These are phyloP conservation scores for Coriolopsis trogii DNA, from an alignment of 1,284 basidiomycete species.

Conservation along the genomic window DNA sequence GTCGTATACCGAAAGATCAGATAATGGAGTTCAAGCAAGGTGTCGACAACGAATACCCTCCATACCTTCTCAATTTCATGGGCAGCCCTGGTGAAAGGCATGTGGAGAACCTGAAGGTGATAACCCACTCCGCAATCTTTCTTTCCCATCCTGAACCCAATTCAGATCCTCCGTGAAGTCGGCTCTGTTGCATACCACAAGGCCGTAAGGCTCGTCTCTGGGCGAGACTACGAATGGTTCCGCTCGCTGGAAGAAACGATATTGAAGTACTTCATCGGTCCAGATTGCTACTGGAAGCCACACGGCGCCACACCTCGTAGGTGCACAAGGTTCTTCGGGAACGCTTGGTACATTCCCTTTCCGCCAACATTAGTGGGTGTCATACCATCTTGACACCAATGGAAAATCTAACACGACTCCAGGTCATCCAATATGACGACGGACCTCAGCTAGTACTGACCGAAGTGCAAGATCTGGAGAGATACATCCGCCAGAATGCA, in stretches of 20 bases:
- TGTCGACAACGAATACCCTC: conserved; percentile 63
- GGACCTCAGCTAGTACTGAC: conserved; percentile 54
- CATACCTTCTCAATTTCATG: conserved; percentile 72
- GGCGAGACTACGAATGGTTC: conserved; percentile 51
- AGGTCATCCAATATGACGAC: conserved; percentile 78
- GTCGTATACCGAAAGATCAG: conserved; percentile 64
- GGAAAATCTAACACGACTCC: background rate
- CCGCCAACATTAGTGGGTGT: conserved; percentile 65
- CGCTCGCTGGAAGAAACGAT: conserved; percentile 53
- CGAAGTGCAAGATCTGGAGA: conserved; percentile 54
- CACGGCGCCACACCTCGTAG: conserved; percentile 33
- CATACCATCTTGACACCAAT: background rate
- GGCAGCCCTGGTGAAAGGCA: conserved; percentile 75
- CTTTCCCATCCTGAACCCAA: background rate
- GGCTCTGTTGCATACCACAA: conserved; percentile 55
- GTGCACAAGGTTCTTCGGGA: conserved; percentile 65
- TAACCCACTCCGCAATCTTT: background rate
- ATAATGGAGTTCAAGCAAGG: conserved; percentile 64
- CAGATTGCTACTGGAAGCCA: conserved; percentile 69
- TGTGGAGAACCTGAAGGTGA: conserved; percentile 80
- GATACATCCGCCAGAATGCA: conserved; percentile 69
- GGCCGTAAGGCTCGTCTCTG: conserved; percentile 49
- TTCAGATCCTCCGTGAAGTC: conserved; percentile 70
- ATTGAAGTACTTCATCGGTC: conserved; percentile 59
- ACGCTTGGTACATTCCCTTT: conserved; percentile 80